Conservation (phyloP, 2,329 filamentous ascomycete species). For the Alternaria triticimaculans region DNA sequence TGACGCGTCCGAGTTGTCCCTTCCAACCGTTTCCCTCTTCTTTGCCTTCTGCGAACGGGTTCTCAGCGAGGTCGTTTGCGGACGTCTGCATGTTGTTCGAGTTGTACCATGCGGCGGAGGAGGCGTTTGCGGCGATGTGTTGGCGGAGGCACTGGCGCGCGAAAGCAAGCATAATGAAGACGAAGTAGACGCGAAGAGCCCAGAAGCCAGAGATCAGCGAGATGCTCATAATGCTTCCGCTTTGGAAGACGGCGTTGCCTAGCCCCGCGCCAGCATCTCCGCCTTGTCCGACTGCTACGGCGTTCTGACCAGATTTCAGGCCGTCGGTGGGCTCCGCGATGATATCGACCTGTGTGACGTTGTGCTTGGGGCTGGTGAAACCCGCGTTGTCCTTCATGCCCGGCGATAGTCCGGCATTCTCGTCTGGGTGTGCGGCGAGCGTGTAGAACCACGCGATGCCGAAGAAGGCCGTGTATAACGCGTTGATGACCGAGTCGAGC, state of each 20-base stretch:
- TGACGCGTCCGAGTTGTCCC: slow-evolving; percentile 77
- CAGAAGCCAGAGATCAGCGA: slow-evolving; percentile 76
- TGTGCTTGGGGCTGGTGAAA: slow-evolving; percentile 69
- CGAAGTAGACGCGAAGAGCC: slow-evolving; percentile 80
- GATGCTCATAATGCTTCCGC: slow-evolving; percentile 76
- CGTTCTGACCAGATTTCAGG: slow-evolving; percentile 58
- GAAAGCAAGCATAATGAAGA: slow-evolving; percentile 82
- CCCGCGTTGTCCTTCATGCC: slow-evolving; percentile 69
- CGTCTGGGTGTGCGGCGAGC: slow-evolving; percentile 64
- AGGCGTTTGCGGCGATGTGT: slow-evolving; percentile 61
- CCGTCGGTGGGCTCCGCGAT: slow-evolving; percentile 57
- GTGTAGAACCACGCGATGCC: slow-evolving; percentile 85
- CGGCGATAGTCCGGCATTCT: slow-evolving; percentile 48
- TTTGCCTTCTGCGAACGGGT: slow-evolving; percentile 72
- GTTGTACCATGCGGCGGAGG: slow-evolving; percentile 51
- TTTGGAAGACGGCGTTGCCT: slow-evolving; percentile 69
- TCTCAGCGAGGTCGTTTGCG: slow-evolving; percentile 60
- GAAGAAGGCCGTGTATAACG: slow-evolving; percentile 81
- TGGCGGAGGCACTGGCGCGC: slow-evolving; percentile 78
- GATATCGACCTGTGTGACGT: slow-evolving; percentile 64
- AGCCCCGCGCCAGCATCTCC: slow-evolving; percentile 54
- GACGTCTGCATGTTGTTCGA: slow-evolving; percentile 47
- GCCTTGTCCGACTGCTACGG: slow-evolving; percentile 56
- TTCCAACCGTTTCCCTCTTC: slow-evolving; percentile 81
- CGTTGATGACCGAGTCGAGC: slow-evolving; percentile 81